Evolutionary conservation across 2,329 filamentous ascomycete genomes (phyloP).

Genomic region (Colletotrichum lupini): DNA sequence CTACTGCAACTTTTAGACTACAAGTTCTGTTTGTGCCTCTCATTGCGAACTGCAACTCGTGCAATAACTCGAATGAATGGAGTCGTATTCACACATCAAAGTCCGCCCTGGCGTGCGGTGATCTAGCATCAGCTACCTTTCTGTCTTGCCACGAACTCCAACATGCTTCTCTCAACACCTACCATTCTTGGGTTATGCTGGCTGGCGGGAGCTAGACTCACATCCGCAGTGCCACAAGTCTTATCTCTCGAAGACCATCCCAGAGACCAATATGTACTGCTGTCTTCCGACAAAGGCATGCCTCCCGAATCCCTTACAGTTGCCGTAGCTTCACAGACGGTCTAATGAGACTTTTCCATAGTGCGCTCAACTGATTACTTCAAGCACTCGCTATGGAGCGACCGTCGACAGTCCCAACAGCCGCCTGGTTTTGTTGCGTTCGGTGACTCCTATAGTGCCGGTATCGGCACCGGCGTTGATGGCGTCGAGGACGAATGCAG

Average conservation of each 20-base stretch:
- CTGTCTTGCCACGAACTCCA: not conserved
- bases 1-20: not conserved
- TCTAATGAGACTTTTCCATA: slow-evolving; percentile 8
- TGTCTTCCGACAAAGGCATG: slow-evolving; percentile 16
- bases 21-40: not conserved
- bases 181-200: not conserved
- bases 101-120: not conserved
- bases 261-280: slow-evolving; percentile 2
- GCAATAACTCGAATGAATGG: not conserved
- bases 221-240: not conserved
- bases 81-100: not conserved
- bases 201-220: not conserved
- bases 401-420: not conserved
- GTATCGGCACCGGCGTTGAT: slow-evolving; percentile 57
- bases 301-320: not conserved
- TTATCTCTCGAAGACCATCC: too few species aligned
- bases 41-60: too few species aligned
- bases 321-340: not conserved
- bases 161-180: not conserved
- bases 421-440: slow-evolving; percentile 50
- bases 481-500: slow-evolving; percentile 54
- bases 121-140: not conserved
- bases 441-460: slow-evolving; percentile 60
- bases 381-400: not conserved
- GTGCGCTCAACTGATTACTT: not conserved